Base-by-base conservation (phyloP, 352 stramenopile genomes). In the Globisporangium cystogenes region DNA sequence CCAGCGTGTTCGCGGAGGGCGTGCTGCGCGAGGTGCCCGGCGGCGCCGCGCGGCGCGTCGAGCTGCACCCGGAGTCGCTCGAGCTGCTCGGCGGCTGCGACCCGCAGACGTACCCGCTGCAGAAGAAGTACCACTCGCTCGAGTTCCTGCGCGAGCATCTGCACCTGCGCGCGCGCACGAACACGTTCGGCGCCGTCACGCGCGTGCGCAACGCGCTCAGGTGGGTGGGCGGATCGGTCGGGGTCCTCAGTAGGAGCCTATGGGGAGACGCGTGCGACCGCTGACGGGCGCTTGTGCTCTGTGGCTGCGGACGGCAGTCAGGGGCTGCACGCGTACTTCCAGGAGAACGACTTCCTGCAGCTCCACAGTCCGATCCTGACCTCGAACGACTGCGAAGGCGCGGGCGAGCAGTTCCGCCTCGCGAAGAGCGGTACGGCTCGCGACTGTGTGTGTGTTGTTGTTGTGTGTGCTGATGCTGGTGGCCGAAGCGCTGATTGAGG, bases 61-160 rank as follows among this genome's bases (percentile, higher is more conserved):
- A 99, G 78, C 64, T 99, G 29, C 82, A 95, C 37, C 91, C 88
- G 3, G 65, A 72, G 16, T 75, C 62, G 41, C 71, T 97, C 4
- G 53, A 92, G 23, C 70, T 99, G 35, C 74, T 99, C 16, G 96
- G 96, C 33, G 70, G 80, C 45, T 99, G 94, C 70, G 91, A 97
- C 31, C 72, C 73, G 14, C 76, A 97, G 51, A 77, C 64, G n/a
- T 99, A 98, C 55, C 97, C 97, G 27, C 74, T 99, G 21, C 95
- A 98, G 50, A 99, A 99, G 82, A 99, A 99, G 71, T 91, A 96
- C 59, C 96, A 99, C 67, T 96, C 93, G 26, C 74, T 99, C 20
- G 96, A 99, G 76, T 99, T 99, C 59, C 68, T 99, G 40, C 79
- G 97, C 37, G 96, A 96, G 55, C 96, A 99, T 50, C 78, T 97